Evolutionary conservation across 371 early-diverging fungal genomes (phyloP).

Genomic region (Smittium culicis): DNA sequence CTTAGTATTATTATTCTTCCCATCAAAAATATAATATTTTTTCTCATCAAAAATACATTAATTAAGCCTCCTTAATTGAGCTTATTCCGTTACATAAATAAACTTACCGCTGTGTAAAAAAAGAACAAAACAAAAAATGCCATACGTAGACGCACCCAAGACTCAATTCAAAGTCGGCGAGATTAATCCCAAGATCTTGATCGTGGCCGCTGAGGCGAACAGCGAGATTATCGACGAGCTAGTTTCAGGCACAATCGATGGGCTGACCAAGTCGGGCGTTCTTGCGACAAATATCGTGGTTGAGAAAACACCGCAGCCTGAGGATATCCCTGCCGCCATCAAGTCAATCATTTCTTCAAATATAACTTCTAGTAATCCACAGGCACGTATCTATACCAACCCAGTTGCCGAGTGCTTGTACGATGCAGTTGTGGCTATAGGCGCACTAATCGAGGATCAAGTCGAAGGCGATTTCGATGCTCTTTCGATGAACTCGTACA

Average conservation of each 20-base stretch:
- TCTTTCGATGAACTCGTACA: slow-evolving; percentile 16
- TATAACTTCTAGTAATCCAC: background rate
- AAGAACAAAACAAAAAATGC: slow-evolving; percentile 8
- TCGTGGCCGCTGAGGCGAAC: background rate
- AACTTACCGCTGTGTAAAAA: too few relatives aligned
- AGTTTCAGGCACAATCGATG: background rate
- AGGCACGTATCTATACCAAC: background rate
- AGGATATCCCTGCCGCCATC: background rate
- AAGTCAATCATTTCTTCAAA: background rate
- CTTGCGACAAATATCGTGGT: background rate
- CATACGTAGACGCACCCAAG: slow-evolving; percentile 8
- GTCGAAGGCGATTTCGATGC: background rate
- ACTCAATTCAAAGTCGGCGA: slow-evolving; percentile 2
- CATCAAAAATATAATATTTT: too few relatives aligned
- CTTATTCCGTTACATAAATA: too few relatives aligned
- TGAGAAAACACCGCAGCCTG: background rate
- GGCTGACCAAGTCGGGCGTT: background rate
- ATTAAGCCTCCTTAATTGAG: too few relatives aligned
- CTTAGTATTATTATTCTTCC: too few relatives aligned
- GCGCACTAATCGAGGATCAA: background rate
- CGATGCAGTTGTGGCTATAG: slow-evolving; percentile 2
- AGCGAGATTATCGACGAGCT: background rate
- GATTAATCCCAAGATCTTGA: background rate
- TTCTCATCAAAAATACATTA: too few relatives aligned
- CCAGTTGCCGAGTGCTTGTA: background rate